These are phyloP conservation scores for Physocladia obscura DNA, from an alignment of 192 early-diverging fungal species.

Conservation along the genomic window DNA sequence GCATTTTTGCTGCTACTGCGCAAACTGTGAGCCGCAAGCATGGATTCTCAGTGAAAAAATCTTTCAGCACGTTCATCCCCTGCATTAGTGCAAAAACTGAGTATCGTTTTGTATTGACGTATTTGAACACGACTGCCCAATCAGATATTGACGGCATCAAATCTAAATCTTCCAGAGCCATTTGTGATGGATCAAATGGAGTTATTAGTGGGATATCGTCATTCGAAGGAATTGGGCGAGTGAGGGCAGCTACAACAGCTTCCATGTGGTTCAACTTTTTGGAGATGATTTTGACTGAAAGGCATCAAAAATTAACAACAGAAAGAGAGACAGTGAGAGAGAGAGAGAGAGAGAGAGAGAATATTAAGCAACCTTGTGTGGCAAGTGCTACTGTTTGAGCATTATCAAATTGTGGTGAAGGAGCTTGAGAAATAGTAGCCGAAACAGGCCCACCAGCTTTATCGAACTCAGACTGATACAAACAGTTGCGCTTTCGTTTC, in stretches of 20 bases:
- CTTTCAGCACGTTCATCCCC: background rate
- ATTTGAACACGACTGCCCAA: constrained; percentile 1
- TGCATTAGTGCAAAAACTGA: background rate
- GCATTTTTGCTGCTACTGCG: background rate
- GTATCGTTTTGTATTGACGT: background rate
- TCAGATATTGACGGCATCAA: constrained; percentile 20
- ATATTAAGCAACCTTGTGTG: background rate
- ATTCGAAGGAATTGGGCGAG: too few relatives aligned
- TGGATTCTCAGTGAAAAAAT: constrained; percentile 1
- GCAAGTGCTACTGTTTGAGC: background rate
- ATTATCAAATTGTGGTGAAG: too few relatives aligned
- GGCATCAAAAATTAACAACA: background rate
- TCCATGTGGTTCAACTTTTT: background rate
- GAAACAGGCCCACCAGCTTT: too few relatives aligned
- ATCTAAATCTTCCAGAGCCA: constrained; percentile 7
- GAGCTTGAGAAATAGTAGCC: too few relatives aligned
- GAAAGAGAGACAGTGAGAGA: too few relatives aligned
- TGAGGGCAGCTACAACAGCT: too few relatives aligned
- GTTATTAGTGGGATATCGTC: background rate
- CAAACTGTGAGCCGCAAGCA: background rate
- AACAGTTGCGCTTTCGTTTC: background rate
- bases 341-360: too few relatives aligned
- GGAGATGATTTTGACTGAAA: background rate
- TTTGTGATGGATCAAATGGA: background rate
- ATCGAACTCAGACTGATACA: background rate